Conservation (phyloP, 441 rosid species). For the Omphalea diandra region DNA sequence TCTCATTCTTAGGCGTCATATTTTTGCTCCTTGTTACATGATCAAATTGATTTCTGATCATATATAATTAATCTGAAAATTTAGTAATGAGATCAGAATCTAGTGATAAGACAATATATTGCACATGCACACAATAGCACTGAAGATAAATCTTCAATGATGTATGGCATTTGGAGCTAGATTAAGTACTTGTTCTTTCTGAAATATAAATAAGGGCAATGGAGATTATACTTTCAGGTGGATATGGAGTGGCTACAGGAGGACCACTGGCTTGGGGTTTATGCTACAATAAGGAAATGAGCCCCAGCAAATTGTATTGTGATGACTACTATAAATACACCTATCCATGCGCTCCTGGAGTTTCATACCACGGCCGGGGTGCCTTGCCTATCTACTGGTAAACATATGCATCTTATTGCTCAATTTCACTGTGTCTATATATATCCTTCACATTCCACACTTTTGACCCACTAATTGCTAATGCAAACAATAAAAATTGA, state of each 20-base stretch:
- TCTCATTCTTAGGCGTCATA: not conserved
- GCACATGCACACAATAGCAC: no score
- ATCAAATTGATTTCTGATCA: not conserved
- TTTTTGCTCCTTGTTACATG: no score
- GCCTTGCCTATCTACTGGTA: conserved; percentile 92
- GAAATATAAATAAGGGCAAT: not conserved
- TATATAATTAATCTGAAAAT: not conserved
- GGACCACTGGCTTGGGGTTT: conserved; percentile 95
- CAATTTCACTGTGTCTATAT: no score
- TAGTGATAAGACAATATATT: no score
- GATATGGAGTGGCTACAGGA: conserved; percentile 92
- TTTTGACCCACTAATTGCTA: not conserved
- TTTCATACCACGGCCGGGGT: conserved; percentile 83
- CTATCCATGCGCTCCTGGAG: conserved; percentile 82
- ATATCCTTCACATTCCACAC: not conserved
- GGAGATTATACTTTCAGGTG: conserved; percentile 49
- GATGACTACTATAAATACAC: conserved; percentile 68
- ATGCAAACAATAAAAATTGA: not conserved
- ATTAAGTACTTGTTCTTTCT: not conserved
- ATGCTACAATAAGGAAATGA: conserved; percentile 91
- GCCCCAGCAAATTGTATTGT: conserved; percentile 68
- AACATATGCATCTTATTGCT: conserved; percentile 16
- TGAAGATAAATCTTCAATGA: no score
- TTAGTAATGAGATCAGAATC: no score
- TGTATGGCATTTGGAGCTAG: not conserved